phyloP scores from a whole-genome alignment of 2,329 filamentous ascomycete species.

The Fusarium tricinctum region DNA sequence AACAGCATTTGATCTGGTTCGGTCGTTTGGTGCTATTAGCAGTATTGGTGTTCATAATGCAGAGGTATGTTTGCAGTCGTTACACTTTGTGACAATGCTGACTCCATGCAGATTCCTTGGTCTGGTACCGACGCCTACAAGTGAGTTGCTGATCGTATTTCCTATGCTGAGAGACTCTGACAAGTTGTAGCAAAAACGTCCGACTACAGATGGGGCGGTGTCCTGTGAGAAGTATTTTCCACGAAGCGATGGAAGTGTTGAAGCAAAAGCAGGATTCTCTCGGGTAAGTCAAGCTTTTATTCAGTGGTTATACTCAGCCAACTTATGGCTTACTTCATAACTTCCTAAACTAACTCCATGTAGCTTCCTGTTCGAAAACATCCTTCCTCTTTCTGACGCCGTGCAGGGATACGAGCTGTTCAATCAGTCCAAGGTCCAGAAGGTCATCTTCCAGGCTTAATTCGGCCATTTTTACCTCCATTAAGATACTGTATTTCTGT shows the following conservation, averaged over 20 bases:
- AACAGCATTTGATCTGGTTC: slow-evolving; percentile 78
- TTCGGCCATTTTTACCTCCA: no score
- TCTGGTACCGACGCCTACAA: slow-evolving; percentile 72
- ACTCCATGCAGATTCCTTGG: slow-evolving; percentile 71
- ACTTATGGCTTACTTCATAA: accelerated
- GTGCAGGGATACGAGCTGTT: slow-evolving; percentile 78
- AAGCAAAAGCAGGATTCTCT: slow-evolving; percentile 75
- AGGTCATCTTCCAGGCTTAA: slow-evolving; percentile 71
- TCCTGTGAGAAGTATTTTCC: slow-evolving; percentile 78
- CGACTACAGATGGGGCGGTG: slow-evolving; percentile 83
- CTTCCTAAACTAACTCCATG: accelerated
- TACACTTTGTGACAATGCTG: not conserved
- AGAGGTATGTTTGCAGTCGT: slow-evolving; percentile 64
- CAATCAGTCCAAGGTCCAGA: slow-evolving; percentile 79
- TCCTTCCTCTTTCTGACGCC: slow-evolving; percentile 77
- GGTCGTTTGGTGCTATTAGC: slow-evolving; percentile 79
- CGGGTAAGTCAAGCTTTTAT: slow-evolving; percentile 63
- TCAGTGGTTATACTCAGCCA: not conserved
- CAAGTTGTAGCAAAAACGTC: slow-evolving; percentile 72
- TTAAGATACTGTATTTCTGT: not conserved
- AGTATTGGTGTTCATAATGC: slow-evolving; percentile 83
- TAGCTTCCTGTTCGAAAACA: slow-evolving; percentile 82
- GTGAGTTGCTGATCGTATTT: slow-evolving; percentile 53
- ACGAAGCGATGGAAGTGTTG: slow-evolving; percentile 73
- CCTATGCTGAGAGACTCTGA: slow-evolving; percentile 18